Conservation (phyloP, 768 basidiomycete genomes). For the Mycena latifolia region DNA sequence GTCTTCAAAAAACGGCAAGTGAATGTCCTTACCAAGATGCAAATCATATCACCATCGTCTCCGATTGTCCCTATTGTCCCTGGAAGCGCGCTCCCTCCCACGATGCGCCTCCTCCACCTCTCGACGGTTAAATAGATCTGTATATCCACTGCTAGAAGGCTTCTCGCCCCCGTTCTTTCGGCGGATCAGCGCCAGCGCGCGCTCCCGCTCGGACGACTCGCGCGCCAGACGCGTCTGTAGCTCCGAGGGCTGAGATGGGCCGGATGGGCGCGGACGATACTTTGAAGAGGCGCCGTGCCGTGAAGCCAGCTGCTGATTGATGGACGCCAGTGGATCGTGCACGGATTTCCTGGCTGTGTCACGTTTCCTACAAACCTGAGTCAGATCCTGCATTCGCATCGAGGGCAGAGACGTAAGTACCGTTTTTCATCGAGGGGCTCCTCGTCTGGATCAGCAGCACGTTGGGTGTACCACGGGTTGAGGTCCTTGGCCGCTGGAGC, state of each 20-base stretch:
- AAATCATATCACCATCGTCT: conserved; percentile 13
- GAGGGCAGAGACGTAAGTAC: conserved; percentile 38
- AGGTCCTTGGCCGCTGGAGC: conserved; percentile 84
- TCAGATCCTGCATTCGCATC: conserved; percentile 6
- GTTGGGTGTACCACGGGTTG: conserved; percentile 81
- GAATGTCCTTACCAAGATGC: too few species aligned
- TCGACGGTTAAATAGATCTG: conserved; percentile 75
- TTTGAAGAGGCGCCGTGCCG: conserved; percentile 44
- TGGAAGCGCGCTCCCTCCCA: conserved; percentile 21
- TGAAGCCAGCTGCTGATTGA: conserved; percentile 72
- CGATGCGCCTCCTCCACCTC: conserved; percentile 83
- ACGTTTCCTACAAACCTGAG: conserved; percentile 59
- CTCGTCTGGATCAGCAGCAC: conserved; percentile 39
- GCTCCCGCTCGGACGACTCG: conserved; percentile 80
- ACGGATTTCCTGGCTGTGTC: conserved; percentile 72
- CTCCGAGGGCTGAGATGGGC: conserved; percentile 50
- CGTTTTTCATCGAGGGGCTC: conserved; percentile 53
- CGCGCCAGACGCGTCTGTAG: conserved; percentile 73
- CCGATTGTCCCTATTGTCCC: conserved; percentile 23
- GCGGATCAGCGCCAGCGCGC: conserved; percentile 78
- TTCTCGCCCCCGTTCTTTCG: conserved; percentile 78
- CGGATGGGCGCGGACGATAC: conserved; percentile 36
- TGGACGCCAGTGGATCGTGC: conserved; percentile 81
- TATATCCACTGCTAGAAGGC: conserved; percentile 71
- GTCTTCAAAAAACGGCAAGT: too few species aligned